These are phyloP conservation scores for Phtheirospermum japonicum DNA, from an alignment of 257 asterid genomes.

Conservation along the genomic window DNA sequence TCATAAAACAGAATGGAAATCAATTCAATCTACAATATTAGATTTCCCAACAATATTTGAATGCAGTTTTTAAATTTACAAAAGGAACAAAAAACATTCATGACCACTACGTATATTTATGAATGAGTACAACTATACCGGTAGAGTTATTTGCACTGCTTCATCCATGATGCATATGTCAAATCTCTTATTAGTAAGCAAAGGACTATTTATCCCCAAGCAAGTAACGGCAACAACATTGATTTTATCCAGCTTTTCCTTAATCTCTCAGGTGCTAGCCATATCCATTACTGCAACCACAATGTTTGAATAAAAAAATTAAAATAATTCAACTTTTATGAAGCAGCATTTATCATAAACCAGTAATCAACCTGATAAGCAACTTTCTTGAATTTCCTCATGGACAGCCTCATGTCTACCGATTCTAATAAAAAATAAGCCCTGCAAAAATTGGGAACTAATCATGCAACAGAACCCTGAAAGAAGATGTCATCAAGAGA, in stretches of 20 bases:
- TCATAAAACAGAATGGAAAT: no score
- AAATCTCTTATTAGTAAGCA: conserved; percentile 78
- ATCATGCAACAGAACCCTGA: conserved; percentile 25
- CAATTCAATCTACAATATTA: conserved; percentile 10
- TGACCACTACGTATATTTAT: background rate
- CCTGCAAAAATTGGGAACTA: conserved; percentile 45
- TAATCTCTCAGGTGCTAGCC: conserved; percentile 56
- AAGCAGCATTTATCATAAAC: conserved; percentile 17
- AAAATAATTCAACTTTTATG: conserved; percentile 21
- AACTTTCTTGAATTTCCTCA: conserved; percentile 67
- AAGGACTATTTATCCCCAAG: conserved; percentile 93
- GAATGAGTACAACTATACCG: conserved; percentile 44
- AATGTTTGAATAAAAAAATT: conserved; percentile 26
- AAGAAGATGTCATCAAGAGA: conserved; percentile 19
- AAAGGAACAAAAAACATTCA: conserved; percentile 18
- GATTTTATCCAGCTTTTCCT: conserved; percentile 58
- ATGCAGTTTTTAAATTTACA: conserved; percentile 1
- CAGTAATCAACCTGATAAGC: conserved; percentile 64
- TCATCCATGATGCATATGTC: conserved; percentile 99
- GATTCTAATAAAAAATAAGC: conserved; percentile 79
- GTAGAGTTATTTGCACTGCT: conserved; percentile 96
- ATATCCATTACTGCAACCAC: conserved; percentile 53
- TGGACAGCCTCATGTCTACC: conserved; percentile 91
- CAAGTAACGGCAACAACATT: conserved; percentile 92
- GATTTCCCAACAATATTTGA: conserved; percentile 5